Conservation (phyloP, 106 monocot species). For the Acorus calamus region DNA sequence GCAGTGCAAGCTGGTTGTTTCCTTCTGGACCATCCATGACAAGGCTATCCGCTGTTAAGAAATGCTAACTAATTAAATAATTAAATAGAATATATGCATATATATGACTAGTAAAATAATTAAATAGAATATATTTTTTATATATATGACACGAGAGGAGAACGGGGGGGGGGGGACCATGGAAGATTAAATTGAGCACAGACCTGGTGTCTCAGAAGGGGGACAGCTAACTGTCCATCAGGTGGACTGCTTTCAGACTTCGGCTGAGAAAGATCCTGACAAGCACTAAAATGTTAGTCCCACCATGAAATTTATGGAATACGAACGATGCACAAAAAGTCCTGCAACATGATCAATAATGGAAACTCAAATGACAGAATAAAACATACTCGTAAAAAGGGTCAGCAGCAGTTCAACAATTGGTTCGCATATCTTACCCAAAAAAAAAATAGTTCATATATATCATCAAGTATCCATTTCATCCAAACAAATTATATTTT, state of each 20-base stretch:
- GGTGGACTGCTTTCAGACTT: conserved; percentile 68
- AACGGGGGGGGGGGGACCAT: background rate
- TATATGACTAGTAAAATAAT: no score
- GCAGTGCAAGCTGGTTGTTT: conserved; percentile 42
- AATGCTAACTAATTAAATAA: conserved; percentile 1
- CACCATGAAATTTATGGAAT: no score
- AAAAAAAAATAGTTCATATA: no score
- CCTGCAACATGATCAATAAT: no score
- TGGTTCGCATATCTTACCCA: no score
- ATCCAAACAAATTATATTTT: no score
- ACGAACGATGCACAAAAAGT: no score
- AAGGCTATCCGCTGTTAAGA: conserved; percentile 74
- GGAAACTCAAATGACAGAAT: no score
- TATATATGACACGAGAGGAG: background rate
- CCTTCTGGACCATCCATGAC: conserved; percentile 95
- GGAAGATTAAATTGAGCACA: conserved; percentile 5
- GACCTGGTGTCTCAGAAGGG: conserved; percentile 91
- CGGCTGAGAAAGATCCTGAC: conserved; percentile 81
- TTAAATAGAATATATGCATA: background rate
- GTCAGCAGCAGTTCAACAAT: no score
- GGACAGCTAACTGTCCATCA: conserved; percentile 74
- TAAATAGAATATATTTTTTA: no score
- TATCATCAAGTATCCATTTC: no score
- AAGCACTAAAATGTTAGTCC: conserved; percentile 6
- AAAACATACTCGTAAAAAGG: no score